Conservation (phyloP, 2,329 filamentous ascomycete species). For the Penicillium sp. region DNA sequence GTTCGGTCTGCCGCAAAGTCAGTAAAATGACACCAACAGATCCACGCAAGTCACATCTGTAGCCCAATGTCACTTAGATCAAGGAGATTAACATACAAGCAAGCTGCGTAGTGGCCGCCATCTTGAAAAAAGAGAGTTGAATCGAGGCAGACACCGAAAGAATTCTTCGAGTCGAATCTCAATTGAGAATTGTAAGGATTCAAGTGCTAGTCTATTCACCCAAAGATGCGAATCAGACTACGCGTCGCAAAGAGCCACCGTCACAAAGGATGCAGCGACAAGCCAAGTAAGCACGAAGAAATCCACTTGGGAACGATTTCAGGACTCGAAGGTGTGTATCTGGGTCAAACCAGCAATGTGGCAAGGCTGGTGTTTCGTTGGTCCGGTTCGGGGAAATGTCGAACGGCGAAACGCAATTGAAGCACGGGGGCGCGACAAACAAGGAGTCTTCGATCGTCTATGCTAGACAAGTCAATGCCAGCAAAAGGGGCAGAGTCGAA, state of each 20-base stretch:
- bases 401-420: conserved; percentile 16
- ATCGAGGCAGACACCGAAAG: conserved; percentile 10
- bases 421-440: conserved; percentile 4
- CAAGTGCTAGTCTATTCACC: too few relatives aligned
- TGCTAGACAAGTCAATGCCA: conserved; percentile 51
- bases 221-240: conserved; percentile 1
- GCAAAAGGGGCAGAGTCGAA: conserved; percentile 34
- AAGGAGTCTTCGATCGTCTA: conserved; percentile 28
- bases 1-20: conserved; percentile 61
- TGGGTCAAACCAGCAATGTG: conserved; percentile 4
- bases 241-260: conserved; percentile 2
- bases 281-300: not conserved
- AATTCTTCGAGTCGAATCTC: conserved; percentile 7
- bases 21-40: conserved; percentile 11
- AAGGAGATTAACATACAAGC: conserved; percentile 55
- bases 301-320: not conserved
- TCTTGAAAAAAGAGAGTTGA: conserved; percentile 38
- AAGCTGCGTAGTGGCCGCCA: conserved; percentile 90
- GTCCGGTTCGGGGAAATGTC: not conserved
- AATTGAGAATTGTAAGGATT: not conserved
- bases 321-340: not conserved
- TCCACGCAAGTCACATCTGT: too few relatives aligned
- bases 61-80: not conserved
- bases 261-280: not conserved
- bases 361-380: conserved; percentile 3